Percentiles rank a stretch among this genome's conserved stretches.
phyloP scores from a whole-genome alignment of 371 early-diverging fungal species.

The Coemansia linderi region DNA sequence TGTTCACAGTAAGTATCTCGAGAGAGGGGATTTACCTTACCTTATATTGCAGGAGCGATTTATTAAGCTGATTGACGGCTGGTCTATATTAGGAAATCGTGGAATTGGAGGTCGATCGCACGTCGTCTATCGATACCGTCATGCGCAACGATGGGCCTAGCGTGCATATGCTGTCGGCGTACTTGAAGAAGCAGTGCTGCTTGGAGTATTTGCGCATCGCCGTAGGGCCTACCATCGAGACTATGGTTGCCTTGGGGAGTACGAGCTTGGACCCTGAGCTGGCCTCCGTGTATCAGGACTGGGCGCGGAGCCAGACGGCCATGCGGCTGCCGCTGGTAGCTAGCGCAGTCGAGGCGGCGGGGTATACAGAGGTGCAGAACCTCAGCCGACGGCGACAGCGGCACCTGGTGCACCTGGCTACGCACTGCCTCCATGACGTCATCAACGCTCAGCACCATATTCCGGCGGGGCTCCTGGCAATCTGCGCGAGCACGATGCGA shows the following conservation, averaged over 20 bases:
- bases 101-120: conserved; percentile 42
- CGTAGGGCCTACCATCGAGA: conserved; percentile 40
- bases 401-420: conserved; percentile 35
- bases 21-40: not conserved
- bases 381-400: conserved; percentile 47
- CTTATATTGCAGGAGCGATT: not conserved
- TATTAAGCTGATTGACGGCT: not conserved
- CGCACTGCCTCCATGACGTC: conserved; percentile 43
- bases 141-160: conserved; percentile 52
- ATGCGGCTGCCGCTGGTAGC: conserved; percentile 27
- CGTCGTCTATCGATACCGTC: conserved; percentile 34
- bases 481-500: conserved; percentile 33
- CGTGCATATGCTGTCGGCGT: conserved; percentile 43
- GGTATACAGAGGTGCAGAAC: conserved; percentile 50
- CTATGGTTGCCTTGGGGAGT: conserved; percentile 27
- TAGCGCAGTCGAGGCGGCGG: conserved; percentile 40
- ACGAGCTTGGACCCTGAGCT: conserved; percentile 41
- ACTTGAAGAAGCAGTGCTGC: conserved; percentile 25
- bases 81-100: conserved; percentile 36
- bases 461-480: conserved; percentile 37
- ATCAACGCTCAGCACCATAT: conserved; percentile 28
- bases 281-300: conserved; percentile 44
- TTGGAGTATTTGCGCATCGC: conserved; percentile 38
- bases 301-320: conserved; percentile 32
- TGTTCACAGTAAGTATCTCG: conserved; percentile 38